Conservation (phyloP, 192 early-diverging fungal genomes). For the Gonapodya sp. region DNA sequence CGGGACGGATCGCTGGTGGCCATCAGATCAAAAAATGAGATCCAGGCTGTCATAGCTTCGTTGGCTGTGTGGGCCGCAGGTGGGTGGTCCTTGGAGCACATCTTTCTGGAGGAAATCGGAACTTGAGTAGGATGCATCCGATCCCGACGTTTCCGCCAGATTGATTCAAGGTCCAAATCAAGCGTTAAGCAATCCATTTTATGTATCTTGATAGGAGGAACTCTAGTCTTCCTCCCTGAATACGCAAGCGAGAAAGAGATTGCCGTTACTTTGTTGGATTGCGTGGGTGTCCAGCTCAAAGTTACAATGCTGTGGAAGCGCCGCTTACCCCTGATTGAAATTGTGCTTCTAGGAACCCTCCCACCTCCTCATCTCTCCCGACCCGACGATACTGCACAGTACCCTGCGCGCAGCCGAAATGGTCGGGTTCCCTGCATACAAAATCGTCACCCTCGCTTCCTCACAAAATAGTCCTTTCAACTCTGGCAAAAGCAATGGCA, state of each 20-base stretch:
- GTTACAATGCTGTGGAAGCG: too few relatives aligned
- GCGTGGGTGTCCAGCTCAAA: not conserved
- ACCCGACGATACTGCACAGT: not conserved
- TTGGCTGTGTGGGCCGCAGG: not conserved
- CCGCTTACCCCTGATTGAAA: too few relatives aligned
- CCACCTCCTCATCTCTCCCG: not conserved
- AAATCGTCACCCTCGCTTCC: not conserved
- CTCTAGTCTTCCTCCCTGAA: not conserved
- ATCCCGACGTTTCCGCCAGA: too few relatives aligned
- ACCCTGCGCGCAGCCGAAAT: not conserved
- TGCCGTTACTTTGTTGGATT: not conserved
- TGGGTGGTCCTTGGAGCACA: not conserved
- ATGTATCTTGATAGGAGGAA: not conserved
- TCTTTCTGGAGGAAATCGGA: too few relatives aligned
- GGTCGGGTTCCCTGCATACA: not conserved
- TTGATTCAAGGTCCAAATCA: not conserved
- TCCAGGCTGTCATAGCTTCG: not conserved
- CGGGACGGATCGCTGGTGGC: not conserved
- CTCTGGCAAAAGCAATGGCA: too few relatives aligned
- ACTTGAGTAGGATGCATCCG: too few relatives aligned
- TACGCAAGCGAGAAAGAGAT: not conserved
- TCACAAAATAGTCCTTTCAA: too few relatives aligned
- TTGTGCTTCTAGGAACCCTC: not conserved
- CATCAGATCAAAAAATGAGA: not conserved
- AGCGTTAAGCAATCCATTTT: not conserved